Evolutionary conservation across 371 early-diverging fungal genomes (phyloP).

Genomic region (Rhizopus sp.): DNA sequence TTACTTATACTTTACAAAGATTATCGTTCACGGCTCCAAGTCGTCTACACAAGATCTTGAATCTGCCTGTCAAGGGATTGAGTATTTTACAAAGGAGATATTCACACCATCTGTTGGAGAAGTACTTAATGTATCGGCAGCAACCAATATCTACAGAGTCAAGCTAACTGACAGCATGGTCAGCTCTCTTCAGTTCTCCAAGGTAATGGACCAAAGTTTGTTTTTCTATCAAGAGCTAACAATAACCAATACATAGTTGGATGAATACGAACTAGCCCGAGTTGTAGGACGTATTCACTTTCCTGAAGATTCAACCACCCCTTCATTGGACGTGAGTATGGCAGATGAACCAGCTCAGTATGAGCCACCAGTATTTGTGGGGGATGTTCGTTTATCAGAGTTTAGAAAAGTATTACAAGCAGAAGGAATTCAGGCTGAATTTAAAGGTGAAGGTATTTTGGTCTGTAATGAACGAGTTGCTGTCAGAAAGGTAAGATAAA

Average conservation of each 20-base stretch:
- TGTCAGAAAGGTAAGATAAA: slow-evolving; percentile 59
- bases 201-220: slow-evolving; percentile 39
- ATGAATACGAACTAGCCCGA: slow-evolving; percentile 78
- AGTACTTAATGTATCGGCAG: slow-evolving; percentile 85
- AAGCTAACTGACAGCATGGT: slow-evolving; percentile 86
- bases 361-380: slow-evolving; percentile 79
- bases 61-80: slow-evolving; percentile 56
- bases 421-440: slow-evolving; percentile 81
- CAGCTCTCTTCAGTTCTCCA: slow-evolving; percentile 73
- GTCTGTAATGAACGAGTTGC: slow-evolving; percentile 83
- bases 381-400: slow-evolving; percentile 84
- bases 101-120: slow-evolving; percentile 81
- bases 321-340: slow-evolving; percentile 75
- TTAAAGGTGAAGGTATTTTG: slow-evolving; percentile 81
- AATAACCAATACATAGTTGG: slow-evolving; percentile 42
- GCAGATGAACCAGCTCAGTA: slow-evolving; percentile 37
- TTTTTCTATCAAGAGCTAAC: not conserved
- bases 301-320: slow-evolving; percentile 67
- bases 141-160: slow-evolving; percentile 80
- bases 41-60: slow-evolving; percentile 67
- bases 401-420: slow-evolving; percentile 70
- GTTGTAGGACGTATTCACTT: slow-evolving; percentile 74
- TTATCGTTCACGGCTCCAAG: slow-evolving; percentile 80
- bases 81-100: slow-evolving; percentile 79
- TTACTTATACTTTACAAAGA: slow-evolving; percentile 39